A percentile compares a stretch with the other conserved stretches of the same genome.
These are phyloP conservation scores for Carallia brachiata DNA, from an alignment of 345 rosid species.

Conservation along the genomic window DNA sequence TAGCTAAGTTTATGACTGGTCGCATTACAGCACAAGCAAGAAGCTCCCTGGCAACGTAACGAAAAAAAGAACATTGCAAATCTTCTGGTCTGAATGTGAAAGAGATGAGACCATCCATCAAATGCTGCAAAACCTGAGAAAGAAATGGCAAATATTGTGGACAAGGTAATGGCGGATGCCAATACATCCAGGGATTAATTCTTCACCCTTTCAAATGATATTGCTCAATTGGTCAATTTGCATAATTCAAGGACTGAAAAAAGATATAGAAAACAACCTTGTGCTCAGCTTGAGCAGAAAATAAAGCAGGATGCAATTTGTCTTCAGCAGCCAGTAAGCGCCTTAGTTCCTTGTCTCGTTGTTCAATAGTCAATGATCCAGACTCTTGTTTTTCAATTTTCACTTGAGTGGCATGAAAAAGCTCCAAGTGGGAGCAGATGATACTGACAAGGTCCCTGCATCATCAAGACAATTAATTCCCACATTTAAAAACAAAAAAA, in stretches of 20 bases:
- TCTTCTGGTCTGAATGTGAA: constrained; percentile 84
- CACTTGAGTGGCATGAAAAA: constrained; percentile 69
- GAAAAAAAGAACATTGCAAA: constrained; percentile 78
- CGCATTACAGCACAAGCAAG: constrained; percentile 94
- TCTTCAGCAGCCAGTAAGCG: constrained; percentile 64
- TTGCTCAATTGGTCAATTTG: too few relatives aligned
- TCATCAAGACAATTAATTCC: constrained; percentile 40
- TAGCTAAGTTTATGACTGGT: constrained; percentile 85
- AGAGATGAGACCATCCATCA: constrained; percentile 78
- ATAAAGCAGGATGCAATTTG: constrained; percentile 95
- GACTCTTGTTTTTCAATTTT: constrained; percentile 60
- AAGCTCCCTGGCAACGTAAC: constrained; percentile 76
- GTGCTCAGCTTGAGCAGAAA: constrained; percentile 89
- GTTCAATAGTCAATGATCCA: constrained; percentile 48
- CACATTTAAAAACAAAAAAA: constrained; percentile 5
- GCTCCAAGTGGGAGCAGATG: constrained; percentile 73
- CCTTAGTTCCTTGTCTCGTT: constrained; percentile 62
- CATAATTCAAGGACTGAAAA: too few relatives aligned
- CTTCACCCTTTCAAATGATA: not conserved
- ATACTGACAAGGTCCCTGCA: constrained; percentile 82
- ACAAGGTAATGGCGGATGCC: constrained; percentile 10
- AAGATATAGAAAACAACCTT: constrained; percentile 45
- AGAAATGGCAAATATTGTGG: constrained; percentile 7
- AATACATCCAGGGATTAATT: constrained; percentile 13
- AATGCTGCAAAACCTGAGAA: constrained; percentile 87